A percentile compares a stretch with the other conserved stretches of the same genome.
Conservation (phyloP, 2,329 filamentous ascomycete genomes). For the Periconia sp. region DNA sequence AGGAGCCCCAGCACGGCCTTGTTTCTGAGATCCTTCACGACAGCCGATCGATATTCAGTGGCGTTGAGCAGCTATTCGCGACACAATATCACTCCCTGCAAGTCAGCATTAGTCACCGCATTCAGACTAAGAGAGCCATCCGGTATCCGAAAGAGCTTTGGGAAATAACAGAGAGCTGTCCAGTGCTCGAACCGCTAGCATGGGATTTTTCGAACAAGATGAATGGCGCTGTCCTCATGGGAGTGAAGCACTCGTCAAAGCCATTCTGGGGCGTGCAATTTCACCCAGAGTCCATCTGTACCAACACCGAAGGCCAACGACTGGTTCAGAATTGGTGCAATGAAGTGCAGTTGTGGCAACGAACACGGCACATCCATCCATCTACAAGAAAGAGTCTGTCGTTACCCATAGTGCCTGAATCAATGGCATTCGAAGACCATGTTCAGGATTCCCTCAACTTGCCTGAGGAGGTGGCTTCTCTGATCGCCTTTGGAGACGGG, state of each 20-base stretch:
- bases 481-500: conserved; percentile 36
- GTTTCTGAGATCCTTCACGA: conserved; percentile 70
- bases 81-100: conserved; percentile 78
- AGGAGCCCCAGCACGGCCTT: conserved; percentile 82
- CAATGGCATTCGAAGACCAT: too few species aligned
- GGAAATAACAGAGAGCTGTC: conserved; percentile 43
- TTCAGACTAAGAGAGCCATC: conserved; percentile 31
- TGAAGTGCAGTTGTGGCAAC: conserved; percentile 63
- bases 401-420: too few species aligned
- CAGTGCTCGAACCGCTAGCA: conserved; percentile 52
- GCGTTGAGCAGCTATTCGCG: conserved; percentile 66
- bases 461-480: conserved; percentile 28
- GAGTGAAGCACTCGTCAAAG: conserved; percentile 67
- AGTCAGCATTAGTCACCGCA: conserved; percentile 48
- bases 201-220: conserved; percentile 53
- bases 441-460: too few species aligned
- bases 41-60: conserved; percentile 68
- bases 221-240: conserved; percentile 76
- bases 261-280: conserved; percentile 91
- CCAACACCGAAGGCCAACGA: conserved; percentile 67
- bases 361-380: conserved; percentile 22
- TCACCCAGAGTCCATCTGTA: conserved; percentile 88
- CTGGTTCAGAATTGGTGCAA: conserved; percentile 80
- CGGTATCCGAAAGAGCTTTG: conserved; percentile 50
- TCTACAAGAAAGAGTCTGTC: too few species aligned